Conservation (phyloP, 2,329 filamentous ascomycete species). For the Neoascochyta sp. region DNA sequence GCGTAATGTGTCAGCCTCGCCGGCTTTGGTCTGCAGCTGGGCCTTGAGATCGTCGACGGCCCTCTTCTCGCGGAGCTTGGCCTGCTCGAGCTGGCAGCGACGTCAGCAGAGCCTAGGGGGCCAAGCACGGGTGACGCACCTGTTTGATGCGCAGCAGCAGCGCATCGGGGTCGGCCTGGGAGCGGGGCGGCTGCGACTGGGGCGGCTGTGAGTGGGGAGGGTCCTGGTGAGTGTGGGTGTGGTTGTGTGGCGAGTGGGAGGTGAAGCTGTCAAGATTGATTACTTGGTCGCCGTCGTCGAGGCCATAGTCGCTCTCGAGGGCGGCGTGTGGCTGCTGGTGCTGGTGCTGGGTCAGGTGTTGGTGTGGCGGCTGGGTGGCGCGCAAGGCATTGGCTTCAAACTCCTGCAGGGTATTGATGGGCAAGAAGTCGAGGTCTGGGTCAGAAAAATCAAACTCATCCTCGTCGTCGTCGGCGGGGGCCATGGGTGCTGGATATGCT, state of each 20-base stretch:
- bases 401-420: conserved; percentile 43
- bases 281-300: conserved; percentile 43
- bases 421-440: conserved; percentile 46
- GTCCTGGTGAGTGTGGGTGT: conserved; percentile 1
- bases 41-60: conserved; percentile 28
- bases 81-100: conserved; percentile 43
- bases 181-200: too few relatives aligned
- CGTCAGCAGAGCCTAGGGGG: conserved; percentile 14
- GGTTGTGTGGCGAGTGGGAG: conserved; percentile 1
- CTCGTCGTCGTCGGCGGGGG: conserved; percentile 40
- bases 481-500: conserved; percentile 13
- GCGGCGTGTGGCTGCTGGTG: conserved; percentile 10
- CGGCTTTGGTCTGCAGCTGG: conserved; percentile 54
- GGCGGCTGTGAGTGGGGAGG: conserved; percentile 8
- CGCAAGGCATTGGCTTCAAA: conserved; percentile 45
- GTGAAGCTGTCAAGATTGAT: conserved; percentile 44
- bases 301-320: conserved; percentile 40
- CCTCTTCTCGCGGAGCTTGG: conserved; percentile 32
- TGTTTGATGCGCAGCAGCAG: conserved; percentile 45
- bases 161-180: conserved; percentile 25
- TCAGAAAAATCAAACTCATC: conserved; percentile 47
- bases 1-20: conserved; percentile 72
- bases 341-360: conserved; percentile 5
- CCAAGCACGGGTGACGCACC: conserved; percentile 15
- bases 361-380: conserved; percentile 38